Evolutionary conservation across 192 early-diverging fungal species (phyloP).

Genomic region (Coemansia nantahalensis): DNA sequence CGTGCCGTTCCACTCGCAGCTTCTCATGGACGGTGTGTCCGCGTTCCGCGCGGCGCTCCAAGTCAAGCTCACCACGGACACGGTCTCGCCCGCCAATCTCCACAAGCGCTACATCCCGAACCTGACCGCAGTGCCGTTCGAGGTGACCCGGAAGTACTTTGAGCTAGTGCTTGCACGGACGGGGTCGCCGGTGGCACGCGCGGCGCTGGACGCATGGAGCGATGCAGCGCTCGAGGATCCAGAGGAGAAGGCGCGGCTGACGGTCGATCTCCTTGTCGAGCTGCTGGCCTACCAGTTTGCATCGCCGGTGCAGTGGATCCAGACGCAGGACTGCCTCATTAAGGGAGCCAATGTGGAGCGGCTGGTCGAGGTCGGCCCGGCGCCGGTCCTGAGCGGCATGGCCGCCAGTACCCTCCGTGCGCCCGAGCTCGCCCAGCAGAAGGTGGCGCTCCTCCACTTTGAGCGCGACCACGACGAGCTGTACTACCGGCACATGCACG

Average conservation of each 20-base stretch:
- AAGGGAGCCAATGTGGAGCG: constrained; percentile 72
- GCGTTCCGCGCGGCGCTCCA: too few relatives aligned
- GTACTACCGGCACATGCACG: constrained; percentile 3
- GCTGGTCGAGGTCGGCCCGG: constrained; percentile 85
- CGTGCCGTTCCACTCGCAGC: too few relatives aligned
- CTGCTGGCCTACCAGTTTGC: constrained; percentile 92
- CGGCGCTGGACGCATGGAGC: constrained; percentile 69
- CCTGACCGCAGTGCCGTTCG: constrained; percentile 88
- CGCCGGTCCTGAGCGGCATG: constrained; percentile 86
- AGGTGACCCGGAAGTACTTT: constrained; percentile 72
- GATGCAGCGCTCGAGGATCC: constrained; percentile 14
- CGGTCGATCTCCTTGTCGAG: constrained; percentile 78
- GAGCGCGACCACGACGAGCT: constrained; percentile 17
- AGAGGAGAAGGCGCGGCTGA: constrained; percentile 68
- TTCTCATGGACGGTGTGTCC: too few relatives aligned
- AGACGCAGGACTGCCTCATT: constrained; percentile 86
- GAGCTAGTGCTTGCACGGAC: constrained; percentile 67
- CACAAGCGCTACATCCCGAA: constrained; percentile 90
- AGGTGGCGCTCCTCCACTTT: constrained; percentile 10
- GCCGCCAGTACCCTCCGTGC: constrained; percentile 54
- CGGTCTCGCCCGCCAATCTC: constrained; percentile 66
- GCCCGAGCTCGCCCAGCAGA: background rate
- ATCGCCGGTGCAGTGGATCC: constrained; percentile 93
- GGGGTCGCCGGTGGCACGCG: constrained; percentile 62
- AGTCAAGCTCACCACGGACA: too few relatives aligned